Evolutionary conservation across 1,284 basidiomycete species (phyloP).

Genomic region (Rhodotorula sp.): DNA sequence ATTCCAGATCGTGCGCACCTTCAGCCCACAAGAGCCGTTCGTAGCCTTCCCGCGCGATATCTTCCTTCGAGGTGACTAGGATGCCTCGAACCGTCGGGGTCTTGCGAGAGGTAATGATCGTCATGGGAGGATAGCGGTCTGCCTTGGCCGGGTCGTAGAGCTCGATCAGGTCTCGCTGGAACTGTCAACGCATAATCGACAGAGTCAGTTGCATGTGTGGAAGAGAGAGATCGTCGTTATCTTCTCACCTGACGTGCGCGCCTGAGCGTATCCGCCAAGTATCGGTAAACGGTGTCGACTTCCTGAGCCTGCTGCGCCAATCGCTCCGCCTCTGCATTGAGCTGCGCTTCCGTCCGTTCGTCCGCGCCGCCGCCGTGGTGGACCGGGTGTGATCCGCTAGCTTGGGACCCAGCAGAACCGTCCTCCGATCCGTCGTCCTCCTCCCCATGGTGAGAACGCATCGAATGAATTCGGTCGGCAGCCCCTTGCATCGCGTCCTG

Average conservation of each 20-base stretch:
- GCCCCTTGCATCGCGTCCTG: slow-evolving; percentile 3
- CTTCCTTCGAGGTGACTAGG: slow-evolving; percentile 30
- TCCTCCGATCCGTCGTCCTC: not conserved
- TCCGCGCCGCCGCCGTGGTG: not conserved
- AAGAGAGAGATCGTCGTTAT: not conserved
- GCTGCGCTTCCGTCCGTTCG: not conserved
- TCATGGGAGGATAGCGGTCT: slow-evolving; percentile 46
- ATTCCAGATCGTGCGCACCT: not conserved
- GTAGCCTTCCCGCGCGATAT: slow-evolving; percentile 33
- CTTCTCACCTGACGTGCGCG: slow-evolving; percentile 1
- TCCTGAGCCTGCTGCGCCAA: slow-evolving; percentile 8
- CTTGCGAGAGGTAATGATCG: slow-evolving; percentile 44
- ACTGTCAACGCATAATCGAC: slow-evolving; percentile 23
- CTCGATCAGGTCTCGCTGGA: slow-evolving; percentile 43
- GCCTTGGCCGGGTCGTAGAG: slow-evolving; percentile 39
- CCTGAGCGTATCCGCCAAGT: slow-evolving; percentile 31
- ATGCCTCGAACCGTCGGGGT: slow-evolving; percentile 47
- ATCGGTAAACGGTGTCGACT: slow-evolving; percentile 21
- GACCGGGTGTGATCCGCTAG: not conserved
- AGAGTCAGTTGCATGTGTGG: not conserved
- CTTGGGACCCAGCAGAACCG: too few relatives aligned
- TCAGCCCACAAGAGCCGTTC: slow-evolving; percentile 38
- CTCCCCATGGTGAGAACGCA: not conserved
- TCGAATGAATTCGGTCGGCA: not conserved
- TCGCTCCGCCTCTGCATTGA: slow-evolving; percentile 5